phyloP scores from a whole-genome alignment of 2,329 filamentous ascomycete species.

The Chalara sp. region DNA sequence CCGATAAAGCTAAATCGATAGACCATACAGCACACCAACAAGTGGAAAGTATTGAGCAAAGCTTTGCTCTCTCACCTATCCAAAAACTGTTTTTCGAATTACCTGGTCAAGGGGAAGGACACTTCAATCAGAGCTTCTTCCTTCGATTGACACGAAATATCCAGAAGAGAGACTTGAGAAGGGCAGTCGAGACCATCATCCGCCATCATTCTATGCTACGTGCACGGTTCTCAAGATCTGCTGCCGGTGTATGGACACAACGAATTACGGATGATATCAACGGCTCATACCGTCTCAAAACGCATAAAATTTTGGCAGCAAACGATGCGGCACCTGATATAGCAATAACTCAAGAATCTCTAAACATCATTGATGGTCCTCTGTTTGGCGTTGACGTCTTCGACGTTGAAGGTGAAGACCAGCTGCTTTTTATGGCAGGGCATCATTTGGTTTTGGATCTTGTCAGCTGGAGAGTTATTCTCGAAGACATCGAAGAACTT shows the following conservation, averaged over 20 bases:
- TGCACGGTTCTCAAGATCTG: constrained; percentile 28
- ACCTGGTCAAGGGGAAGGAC: too few relatives aligned
- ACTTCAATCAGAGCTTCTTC: too few relatives aligned
- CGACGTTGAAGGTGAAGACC: constrained; percentile 7
- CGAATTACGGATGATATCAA: constrained; percentile 21
- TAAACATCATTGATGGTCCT: constrained; percentile 16
- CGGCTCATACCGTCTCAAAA: not conserved
- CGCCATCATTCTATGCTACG: constrained; percentile 33
- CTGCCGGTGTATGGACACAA: constrained; percentile 27
- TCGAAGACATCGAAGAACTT: constrained; percentile 31
- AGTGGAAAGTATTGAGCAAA: too few relatives aligned
- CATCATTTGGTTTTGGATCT: constrained; percentile 28
- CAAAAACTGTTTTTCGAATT: too few relatives aligned
- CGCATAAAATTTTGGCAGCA: not conserved
- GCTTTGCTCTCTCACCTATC: too few relatives aligned
- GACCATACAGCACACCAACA: too few relatives aligned
- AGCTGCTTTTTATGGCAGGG: constrained; percentile 29
- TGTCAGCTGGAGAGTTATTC: constrained; percentile 32
- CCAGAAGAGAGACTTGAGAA: not conserved
- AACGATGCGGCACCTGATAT: constrained; percentile 1
- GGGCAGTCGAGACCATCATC: constrained; percentile 27
- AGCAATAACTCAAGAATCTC: constrained; percentile 24
- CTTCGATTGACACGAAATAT: not conserved
- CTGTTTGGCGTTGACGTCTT: constrained; percentile 18
- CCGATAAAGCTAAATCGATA: too few relatives aligned